Conservation (phyloP, 2,329 filamentous ascomycete species). For the Cladosporium sp. region DNA sequence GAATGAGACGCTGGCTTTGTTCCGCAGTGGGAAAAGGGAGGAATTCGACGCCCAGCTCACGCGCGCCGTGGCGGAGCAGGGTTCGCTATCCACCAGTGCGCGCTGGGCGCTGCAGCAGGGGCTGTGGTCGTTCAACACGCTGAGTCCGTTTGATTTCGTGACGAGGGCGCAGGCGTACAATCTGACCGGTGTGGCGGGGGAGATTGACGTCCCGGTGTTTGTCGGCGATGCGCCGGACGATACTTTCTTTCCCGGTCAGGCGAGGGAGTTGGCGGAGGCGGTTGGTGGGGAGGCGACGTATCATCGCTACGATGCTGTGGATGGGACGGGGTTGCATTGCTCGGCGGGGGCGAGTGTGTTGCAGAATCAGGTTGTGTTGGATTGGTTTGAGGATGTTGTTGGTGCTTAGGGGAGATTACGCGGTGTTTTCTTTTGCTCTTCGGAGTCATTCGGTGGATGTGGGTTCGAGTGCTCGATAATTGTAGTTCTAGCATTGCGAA, state of each 20-base stretch:
- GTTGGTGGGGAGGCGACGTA: neutral
- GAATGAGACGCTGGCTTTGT: neutral
- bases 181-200: slow-evolving; percentile 9
- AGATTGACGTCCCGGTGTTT: slow-evolving; percentile 26
- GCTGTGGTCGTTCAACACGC: slow-evolving; percentile 15
- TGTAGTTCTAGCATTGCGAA: too few relatives aligned
- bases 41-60: neutral
- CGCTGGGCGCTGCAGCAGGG: slow-evolving; percentile 16
- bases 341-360: neutral
- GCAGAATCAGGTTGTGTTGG: neutral
- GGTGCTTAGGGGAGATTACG: neutral
- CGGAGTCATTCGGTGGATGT: too few relatives aligned
- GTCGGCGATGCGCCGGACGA: slow-evolving; percentile 20
- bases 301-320: neutral
- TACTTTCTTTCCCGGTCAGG: neutral
- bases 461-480: too few relatives aligned
- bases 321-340: neutral
- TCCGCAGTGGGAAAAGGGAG: neutral
- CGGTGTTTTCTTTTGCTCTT: too few relatives aligned
- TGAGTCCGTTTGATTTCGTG: slow-evolving; percentile 11
- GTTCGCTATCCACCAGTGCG: neutral
- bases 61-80: neutral
- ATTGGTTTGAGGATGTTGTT: neutral
- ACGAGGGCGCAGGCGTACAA: slow-evolving; percentile 7
- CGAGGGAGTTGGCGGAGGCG: neutral